phyloP scores from a whole-genome alignment of 1,284 basidiomycete species.

The Filobasidium uniguttulatum region DNA sequence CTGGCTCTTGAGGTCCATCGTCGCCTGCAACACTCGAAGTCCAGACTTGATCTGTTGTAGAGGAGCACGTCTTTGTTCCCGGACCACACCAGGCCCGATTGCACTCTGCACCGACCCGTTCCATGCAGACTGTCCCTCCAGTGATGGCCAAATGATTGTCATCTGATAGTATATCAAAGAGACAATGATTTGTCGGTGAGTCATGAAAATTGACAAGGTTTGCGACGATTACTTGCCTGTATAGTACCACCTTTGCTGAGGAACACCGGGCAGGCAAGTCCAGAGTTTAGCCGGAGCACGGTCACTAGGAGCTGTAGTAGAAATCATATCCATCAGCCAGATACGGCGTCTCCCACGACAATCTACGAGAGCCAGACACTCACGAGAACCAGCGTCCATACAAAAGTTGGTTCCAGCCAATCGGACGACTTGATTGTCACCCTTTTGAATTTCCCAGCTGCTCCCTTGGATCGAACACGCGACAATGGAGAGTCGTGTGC shows the following conservation, averaged over 20 bases:
- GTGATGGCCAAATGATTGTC: constrained; percentile 27
- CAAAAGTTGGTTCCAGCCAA: constrained; percentile 15
- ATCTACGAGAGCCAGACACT: neutral
- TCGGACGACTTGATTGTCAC: neutral
- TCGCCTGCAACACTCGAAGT: too few species aligned
- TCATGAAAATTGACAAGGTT: too few species aligned
- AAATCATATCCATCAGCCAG: too few species aligned
- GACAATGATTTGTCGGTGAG: too few species aligned
- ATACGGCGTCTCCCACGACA: too few species aligned
- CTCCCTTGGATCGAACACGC: neutral
- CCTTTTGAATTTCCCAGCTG: neutral
- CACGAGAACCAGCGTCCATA: constrained; percentile 14
- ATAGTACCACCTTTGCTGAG: constrained; percentile 11
- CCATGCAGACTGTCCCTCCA: constrained; percentile 9
- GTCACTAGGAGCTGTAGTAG: neutral
- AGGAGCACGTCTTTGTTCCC: constrained; percentile 2
- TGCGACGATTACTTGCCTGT: neutral
- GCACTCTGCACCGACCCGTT: constrained; percentile 6
- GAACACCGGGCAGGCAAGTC: constrained; percentile 2
- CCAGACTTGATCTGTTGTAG: too few species aligned
- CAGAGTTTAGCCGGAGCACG: constrained; percentile 7
- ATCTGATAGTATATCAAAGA: neutral
- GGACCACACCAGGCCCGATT: constrained; percentile 18
- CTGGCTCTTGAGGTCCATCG: too few species aligned
- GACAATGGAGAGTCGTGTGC: neutral